Percentiles rank a stretch among this genome's conserved stretches.
phyloP scores from a whole-genome alignment of 768 basidiomycete species.

The Lactarius indigo region DNA sequence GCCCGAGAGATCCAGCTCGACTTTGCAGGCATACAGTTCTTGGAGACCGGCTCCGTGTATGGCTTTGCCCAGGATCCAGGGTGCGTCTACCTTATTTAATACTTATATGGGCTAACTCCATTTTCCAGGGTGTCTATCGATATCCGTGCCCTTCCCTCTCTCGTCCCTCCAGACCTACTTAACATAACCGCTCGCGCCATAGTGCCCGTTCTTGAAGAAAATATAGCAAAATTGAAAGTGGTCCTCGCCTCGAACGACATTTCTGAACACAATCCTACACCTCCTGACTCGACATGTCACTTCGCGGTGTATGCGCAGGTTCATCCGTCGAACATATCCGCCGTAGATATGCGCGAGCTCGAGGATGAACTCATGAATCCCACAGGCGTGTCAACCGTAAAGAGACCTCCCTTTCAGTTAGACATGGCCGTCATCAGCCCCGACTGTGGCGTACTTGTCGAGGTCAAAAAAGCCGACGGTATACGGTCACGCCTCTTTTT shows the following conservation, averaged over 20 bases:
- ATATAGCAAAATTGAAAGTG: constrained; percentile 13
- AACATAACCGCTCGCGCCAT: constrained; percentile 22
- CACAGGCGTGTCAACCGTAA: constrained; percentile 62
- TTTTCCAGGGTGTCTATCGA: constrained; percentile 8
- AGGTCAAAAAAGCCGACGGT: constrained; percentile 62
- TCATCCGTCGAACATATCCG: constrained; percentile 49
- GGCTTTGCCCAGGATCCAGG: constrained; percentile 63
- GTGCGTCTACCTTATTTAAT: constrained; percentile 37
- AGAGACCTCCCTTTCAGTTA: constrained; percentile 52
- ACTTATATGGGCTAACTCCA: neutral
- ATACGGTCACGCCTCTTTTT: constrained; percentile 44
- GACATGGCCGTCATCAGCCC: constrained; percentile 70
- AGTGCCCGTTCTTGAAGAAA: constrained; percentile 18
- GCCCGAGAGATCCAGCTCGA: constrained; percentile 62
- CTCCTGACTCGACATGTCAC: constrained; percentile 49
- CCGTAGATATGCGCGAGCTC: constrained; percentile 57
- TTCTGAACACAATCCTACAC: constrained; percentile 6
- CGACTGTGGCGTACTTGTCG: constrained; percentile 75
- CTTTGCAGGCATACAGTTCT: constrained; percentile 74
- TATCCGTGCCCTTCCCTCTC: constrained; percentile 15
- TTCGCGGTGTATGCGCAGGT: constrained; percentile 68
- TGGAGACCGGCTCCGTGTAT: constrained; percentile 71
- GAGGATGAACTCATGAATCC: constrained; percentile 74
- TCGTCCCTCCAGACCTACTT: constrained; percentile 10
- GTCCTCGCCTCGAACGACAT: constrained; percentile 14